phyloP scores from a whole-genome alignment of 768 basidiomycete species.

The Naematelia aurantialba region DNA sequence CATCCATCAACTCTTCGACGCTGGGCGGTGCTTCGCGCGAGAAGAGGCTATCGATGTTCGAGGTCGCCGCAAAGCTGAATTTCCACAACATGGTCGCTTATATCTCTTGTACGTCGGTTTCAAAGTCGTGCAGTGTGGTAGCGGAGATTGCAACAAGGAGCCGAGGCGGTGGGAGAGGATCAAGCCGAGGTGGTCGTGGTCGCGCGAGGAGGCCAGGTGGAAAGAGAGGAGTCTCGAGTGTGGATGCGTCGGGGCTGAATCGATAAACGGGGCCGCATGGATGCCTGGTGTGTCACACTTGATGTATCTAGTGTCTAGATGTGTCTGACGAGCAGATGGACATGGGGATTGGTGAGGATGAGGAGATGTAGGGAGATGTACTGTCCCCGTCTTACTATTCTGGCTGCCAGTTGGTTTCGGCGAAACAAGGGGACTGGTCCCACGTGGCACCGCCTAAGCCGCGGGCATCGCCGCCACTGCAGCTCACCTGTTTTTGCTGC shows the following conservation, averaged over 20 bases:
- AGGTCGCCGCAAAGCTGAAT: conserved; percentile 45
- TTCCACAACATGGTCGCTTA: conserved; percentile 50
- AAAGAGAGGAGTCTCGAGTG: neutral
- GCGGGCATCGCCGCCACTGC: neutral
- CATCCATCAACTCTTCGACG: conserved; percentile 84
- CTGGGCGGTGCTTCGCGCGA: conserved; percentile 69
- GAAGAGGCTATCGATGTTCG: conserved; percentile 70
- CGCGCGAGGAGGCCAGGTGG: neutral
- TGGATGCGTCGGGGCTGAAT: neutral
- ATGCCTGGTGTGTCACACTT: neutral
- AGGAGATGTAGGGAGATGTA: neutral
- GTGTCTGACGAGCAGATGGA: neutral
- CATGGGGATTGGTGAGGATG: no score
- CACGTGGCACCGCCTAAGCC: neutral
- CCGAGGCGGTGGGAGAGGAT: conserved; percentile 1
- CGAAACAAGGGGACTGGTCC: neutral
- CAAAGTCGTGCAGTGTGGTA: neutral
- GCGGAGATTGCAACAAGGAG: neutral
- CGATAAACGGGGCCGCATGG: neutral
- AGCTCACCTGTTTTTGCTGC: neutral
- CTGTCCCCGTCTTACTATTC: no score
- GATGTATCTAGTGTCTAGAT: neutral
- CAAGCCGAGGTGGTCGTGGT: neutral
- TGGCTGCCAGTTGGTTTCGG: no score
- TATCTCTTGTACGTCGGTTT: neutral